Evolutionary conservation across 768 basidiomycete species (phyloP).

Genomic region (Leccinum obscurum): DNA sequence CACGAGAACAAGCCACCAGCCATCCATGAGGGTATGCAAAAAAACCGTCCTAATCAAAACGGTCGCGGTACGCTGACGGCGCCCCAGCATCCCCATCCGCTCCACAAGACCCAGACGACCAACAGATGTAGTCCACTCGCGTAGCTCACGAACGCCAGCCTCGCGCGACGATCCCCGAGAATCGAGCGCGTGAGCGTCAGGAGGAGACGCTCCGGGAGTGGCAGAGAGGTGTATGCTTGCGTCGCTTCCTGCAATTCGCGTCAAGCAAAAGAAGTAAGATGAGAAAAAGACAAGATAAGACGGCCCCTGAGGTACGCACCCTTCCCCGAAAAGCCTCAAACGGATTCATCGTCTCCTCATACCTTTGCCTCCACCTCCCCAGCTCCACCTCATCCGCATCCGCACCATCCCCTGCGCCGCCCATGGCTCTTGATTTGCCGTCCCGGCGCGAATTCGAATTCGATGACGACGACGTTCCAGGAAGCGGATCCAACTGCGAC

Average conservation of each 20-base stretch:
- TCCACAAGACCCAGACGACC: conserved; percentile 66
- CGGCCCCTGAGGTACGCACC: conserved; percentile 48
- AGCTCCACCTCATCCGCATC: conserved; percentile 60
- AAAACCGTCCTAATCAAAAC: conserved; percentile 5
- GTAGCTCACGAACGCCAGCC: conserved; percentile 88
- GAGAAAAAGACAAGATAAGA: neutral
- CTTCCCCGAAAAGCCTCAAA: conserved; percentile 96
- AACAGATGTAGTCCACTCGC: conserved; percentile 78
- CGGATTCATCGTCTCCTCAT: conserved; percentile 97
- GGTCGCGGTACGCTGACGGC: conserved; percentile 22
- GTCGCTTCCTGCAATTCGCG: conserved; percentile 76
- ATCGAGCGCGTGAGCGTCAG: conserved; percentile 83
- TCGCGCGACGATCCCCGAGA: conserved; percentile 85
- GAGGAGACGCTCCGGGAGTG: conserved; percentile 87
- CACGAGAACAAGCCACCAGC: neutral
- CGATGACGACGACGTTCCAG: conserved; percentile 34
- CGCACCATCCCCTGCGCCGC: conserved; percentile 28
- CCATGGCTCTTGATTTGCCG: conserved; percentile 2
- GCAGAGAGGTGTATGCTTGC: conserved; percentile 88
- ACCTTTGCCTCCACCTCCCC: conserved; percentile 85
- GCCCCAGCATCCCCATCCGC: conserved; percentile 62
- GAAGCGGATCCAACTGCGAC: conserved; percentile 70
- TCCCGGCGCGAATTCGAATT: conserved; percentile 3
- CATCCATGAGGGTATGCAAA: too few species aligned
- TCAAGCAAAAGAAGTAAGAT: neutral